phyloP scores from a whole-genome alignment of 331 rosid species.

The Spiraea crenata region DNA sequence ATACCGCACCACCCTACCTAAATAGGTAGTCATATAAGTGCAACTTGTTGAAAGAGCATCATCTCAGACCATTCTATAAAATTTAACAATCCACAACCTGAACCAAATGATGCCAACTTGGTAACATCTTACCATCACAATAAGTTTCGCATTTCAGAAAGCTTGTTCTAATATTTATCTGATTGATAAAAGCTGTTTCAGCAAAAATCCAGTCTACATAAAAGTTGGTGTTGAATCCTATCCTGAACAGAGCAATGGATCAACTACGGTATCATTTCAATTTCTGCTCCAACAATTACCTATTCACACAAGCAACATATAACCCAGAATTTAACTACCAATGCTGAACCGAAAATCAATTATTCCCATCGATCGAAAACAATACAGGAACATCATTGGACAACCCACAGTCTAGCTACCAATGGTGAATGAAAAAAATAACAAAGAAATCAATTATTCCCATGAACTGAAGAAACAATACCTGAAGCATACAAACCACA shows the following conservation, averaged over 20 bases:
- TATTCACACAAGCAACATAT: background rate
- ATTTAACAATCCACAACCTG: background rate
- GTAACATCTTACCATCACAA: background rate
- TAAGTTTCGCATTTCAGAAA: background rate
- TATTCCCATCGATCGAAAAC: too few relatives aligned
- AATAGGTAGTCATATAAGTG: background rate
- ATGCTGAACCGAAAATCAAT: background rate
- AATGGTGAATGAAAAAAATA: background rate
- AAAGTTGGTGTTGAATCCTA: background rate
- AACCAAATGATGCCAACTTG: background rate
- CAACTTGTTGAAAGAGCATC: too few relatives aligned
- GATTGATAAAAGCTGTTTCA: background rate
- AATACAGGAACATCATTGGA: background rate
- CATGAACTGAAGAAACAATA: slow-evolving; percentile 12
- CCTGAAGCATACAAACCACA: slow-evolving; percentile 86
- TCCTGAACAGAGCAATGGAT: background rate
- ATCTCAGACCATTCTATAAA: background rate
- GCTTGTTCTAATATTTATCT: background rate
- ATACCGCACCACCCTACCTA: background rate
- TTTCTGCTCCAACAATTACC: too few relatives aligned
- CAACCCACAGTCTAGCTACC: background rate
- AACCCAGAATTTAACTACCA: background rate
- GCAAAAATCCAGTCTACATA: background rate
- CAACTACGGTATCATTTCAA: background rate
- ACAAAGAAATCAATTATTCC: background rate